Base-by-base conservation (phyloP, 768 basidiomycete genomes). In the Leccinum subgranulosum region DNA sequence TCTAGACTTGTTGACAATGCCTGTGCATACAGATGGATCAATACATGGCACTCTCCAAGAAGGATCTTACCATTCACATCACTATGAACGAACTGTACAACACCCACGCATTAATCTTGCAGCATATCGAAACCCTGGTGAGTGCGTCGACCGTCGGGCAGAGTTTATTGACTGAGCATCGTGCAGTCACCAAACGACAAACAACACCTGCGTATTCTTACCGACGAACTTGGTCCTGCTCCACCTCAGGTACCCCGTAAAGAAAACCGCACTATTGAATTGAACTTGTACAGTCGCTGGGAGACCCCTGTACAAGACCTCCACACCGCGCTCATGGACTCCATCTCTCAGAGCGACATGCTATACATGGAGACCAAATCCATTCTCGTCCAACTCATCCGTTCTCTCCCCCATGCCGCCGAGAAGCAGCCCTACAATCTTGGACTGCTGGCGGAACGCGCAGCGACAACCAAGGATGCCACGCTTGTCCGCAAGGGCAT, bases 291-390 rank as follows among this genome's bases (percentile, higher is more conserved):
- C 77, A 94, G 92, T 64, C 94, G 97, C 17, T 99, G 97, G 97
- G 97, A 99, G 77, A 98, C 94, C 9, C 96, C 97, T 1, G 92
- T 99, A 48, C 97, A 98, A 65, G 97, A 99, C 69, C 87, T 98
- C 48, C 92, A 96, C 62, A 95, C 89, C 46, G 93, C 96, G 1
- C 83, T 99, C 56, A 94, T 98, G 88, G 94, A 95, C 73, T 92
- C 93, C 25, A 90, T 99, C 28, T 98, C 97, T 23, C 94, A 94
- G 47, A 90, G 90, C 70, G 97, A 99, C 75, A 96, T 99, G 86
- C 84, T 98, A 29, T 99, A 98, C 78, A 98, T 98, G 94, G 97
- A 99, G 72, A 92, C 97, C 56, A 99, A 99, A 77, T 98, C 96
- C 7, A 98, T 98, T 69, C 94, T 99, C 64, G 97, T 98, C 31